Evolutionary conservation across 176 grass and related monocot species (phyloP).

Genomic region (maize (Zea mays)): Zm-B73-REFERENCE-NAM-5.0 NC_050100.1:198022001-198022500

Average conservation of each 20-base stretch:
- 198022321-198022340: constrained; percentile 64
- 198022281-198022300: constrained; percentile 67
- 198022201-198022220: constrained; percentile 40
- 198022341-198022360: constrained; percentile 77
- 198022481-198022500: constrained; percentile 44
- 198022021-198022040: constrained; percentile 59
- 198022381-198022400: constrained; percentile 65
- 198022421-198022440: constrained; percentile 64
- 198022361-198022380: constrained; percentile 60
- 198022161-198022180: constrained; percentile 83
- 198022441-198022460: constrained; percentile 60
- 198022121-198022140: constrained; percentile 71
- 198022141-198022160: constrained; percentile 67
- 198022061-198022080: constrained; percentile 63
- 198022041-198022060: constrained; percentile 59
- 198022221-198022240: not conserved
- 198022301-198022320: constrained; percentile 71
- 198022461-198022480: constrained; percentile 58
- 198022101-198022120: constrained; percentile 78
- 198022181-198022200: constrained; percentile 58
- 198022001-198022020: constrained; percentile 52
- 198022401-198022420: constrained; percentile 75
- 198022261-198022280: constrained; percentile 8
- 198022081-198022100: constrained; percentile 65
- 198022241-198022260: not conserved